Evolutionary conservation across 106 monocot genomes (phyloP).

Genomic region (Dendrobium chrysotoxum): DNA sequence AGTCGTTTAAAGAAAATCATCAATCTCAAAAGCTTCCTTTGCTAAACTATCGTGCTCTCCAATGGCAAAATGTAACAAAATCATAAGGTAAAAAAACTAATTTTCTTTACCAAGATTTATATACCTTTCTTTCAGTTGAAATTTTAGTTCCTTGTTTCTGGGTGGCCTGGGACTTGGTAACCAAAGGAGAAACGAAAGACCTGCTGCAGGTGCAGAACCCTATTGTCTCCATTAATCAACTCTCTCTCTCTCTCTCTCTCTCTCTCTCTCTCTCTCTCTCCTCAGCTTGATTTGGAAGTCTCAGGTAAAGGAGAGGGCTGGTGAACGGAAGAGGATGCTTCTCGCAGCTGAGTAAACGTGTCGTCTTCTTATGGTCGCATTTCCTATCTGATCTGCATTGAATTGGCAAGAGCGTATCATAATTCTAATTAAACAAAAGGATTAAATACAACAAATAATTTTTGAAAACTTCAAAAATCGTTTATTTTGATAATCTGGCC

Average conservation of each 20-base stretch:
- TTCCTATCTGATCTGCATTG: background rate
- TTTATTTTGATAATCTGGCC: too few relatives aligned
- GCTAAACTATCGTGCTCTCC: background rate
- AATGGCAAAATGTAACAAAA: background rate
- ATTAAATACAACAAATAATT: too few relatives aligned
- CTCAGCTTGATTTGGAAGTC: background rate
- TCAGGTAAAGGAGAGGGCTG: background rate
- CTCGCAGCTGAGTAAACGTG: background rate
- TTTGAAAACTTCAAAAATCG: too few relatives aligned
- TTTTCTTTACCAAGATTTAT: background rate
- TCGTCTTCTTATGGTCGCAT: background rate
- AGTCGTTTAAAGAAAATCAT: too few relatives aligned
- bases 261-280: constrained; percentile 2
- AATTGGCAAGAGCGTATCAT: too few relatives aligned
- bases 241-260: background rate
- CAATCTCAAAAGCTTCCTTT: too few relatives aligned
- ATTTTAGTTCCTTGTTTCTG: background rate
- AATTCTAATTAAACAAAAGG: too few relatives aligned
- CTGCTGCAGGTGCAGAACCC: background rate
- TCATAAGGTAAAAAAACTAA: background rate
- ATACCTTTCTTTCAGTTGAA: background rate
- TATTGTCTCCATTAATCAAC: background rate
- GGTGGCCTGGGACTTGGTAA: background rate
- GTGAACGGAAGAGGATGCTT: background rate
- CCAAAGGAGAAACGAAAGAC: background rate